Base-by-base conservation (phyloP, 805 yeast species). In the Jamesozyma rosinii region DNA sequence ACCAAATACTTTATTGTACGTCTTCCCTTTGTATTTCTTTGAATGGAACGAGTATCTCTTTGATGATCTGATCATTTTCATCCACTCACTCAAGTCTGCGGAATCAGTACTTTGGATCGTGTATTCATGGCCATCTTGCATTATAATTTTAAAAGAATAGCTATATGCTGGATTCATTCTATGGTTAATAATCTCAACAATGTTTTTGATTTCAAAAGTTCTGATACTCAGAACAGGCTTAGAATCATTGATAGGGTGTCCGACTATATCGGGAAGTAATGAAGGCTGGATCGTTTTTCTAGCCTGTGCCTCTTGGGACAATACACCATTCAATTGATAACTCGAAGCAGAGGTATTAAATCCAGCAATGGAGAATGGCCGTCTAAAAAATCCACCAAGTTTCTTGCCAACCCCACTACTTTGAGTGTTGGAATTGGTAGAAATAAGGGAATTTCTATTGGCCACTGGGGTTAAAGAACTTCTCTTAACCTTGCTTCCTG, bases 1-100 rank as follows among this genome's bases (percentile, higher is more conserved):
- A 13, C 97, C 97, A 70, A 89, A 90, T 2, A 90, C 83, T 49
- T 69, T 68, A 22, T 75, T 71, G 24, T 61, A 62, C 4, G 67
- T 67, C 41, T 59, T 51, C 1, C 72, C 72, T 40, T 56, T 64
- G 30, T 59, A 63, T 42, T 66, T 68, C 27, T 59, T 62, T 1
- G 74, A 69, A 37, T 69, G 55, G 44, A 69, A 70, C 4, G 71
- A 59, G 44, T 65, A 68, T 46, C 74, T 61, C 44, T 67, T 69
- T 0, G 72, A 59, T 14, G 62, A 49, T 39, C 61, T 66, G 24
- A 70, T 58, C 44, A 62, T 58, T 38, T 67, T 70, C 1, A 85
- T 67, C 97, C 97, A 89, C 35, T 79, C 86, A 41, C 75, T 76
- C 44, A 82, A 75, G 26, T 84, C 95, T 1, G 55, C 47, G 5